A percentile compares a stretch with the other conserved stretches of the same genome.
Evolutionary conservation across 2,329 filamentous ascomycete species (phyloP).

Genomic region (Trichoderma hamatum): DNA sequence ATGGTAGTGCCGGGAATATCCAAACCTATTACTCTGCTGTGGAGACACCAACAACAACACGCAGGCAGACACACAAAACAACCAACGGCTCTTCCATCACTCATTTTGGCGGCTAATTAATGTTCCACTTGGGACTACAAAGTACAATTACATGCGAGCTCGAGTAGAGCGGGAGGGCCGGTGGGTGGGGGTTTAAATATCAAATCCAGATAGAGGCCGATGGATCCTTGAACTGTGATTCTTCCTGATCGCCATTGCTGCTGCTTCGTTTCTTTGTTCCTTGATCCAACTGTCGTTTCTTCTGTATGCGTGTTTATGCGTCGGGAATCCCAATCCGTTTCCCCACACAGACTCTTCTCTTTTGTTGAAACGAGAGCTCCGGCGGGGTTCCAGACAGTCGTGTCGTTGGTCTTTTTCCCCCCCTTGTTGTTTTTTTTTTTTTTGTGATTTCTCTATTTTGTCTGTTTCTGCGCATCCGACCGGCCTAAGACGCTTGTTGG

Average conservation of each 20-base stretch:
- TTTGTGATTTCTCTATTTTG: neutral
- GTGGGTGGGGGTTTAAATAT: neutral
- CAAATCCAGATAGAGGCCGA: neutral
- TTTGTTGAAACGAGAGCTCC: neutral
- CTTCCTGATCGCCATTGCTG: slow-evolving; percentile 9
- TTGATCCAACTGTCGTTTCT: neutral
- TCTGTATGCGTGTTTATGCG: slow-evolving; percentile 1
- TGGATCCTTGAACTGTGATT: slow-evolving; percentile 8
- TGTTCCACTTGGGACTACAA: neutral
- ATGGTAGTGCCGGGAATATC: neutral
- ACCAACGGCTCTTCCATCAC: neutral
- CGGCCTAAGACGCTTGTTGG: slow-evolving; percentile 17
- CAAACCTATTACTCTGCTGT: neutral
- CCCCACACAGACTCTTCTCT: neutral
- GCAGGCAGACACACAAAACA: neutral
- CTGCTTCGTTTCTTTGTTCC: neutral
- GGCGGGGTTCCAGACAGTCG: neutral
- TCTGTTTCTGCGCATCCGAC: slow-evolving; percentile 5
- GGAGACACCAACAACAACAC: neutral
- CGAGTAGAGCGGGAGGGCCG: neutral
- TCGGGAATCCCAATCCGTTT: slow-evolving; percentile 2
- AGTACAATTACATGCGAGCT: neutral
- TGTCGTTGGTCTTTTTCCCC: neutral
- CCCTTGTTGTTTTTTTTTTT: neutral
- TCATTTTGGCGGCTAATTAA: neutral